Evolutionary conservation across 176 grass and related monocot genomes (phyloP).

Genomic region (Oryza meridionalis): DNA sequence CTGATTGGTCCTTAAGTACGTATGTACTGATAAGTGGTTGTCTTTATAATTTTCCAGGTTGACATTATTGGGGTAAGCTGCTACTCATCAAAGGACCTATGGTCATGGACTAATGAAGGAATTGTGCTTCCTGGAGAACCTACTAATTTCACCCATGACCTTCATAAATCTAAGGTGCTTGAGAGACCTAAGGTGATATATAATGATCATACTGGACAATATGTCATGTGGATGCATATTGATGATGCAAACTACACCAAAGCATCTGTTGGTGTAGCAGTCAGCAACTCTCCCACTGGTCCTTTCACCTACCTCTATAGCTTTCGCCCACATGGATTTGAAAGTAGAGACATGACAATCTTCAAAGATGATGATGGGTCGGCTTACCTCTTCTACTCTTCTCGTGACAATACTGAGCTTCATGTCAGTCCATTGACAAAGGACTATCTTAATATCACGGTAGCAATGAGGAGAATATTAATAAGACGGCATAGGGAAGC

Average conservation of each 20-base stretch:
- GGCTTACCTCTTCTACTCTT: conserved; percentile 84
- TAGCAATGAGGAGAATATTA: conserved; percentile 58
- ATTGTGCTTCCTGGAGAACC: conserved; percentile 71
- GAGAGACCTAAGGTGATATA: conserved; percentile 96
- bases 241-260: conserved; percentile 88
- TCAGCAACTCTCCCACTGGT: conserved; percentile 65
- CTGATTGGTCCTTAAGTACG: background rate
- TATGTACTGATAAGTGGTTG: conserved; percentile 1
- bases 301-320: conserved; percentile 84
- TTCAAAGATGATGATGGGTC: conserved; percentile 82
- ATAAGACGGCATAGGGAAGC: conserved; percentile 79
- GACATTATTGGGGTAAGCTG: conserved; percentile 95
- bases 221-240: conserved; percentile 98
- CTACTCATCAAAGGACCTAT: conserved; percentile 81
- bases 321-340: conserved; percentile 75
- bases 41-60: conserved; percentile 56
- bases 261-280: conserved; percentile 76
- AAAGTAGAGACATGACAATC: conserved; percentile 91
- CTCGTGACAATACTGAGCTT: conserved; percentile 74
- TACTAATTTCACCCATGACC: conserved; percentile 65
- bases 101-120: conserved; percentile 89
- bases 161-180: conserved; percentile 82
- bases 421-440: conserved; percentile 76
- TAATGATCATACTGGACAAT: conserved; percentile 64
- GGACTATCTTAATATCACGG: conserved; percentile 67